Percentiles rank a stretch among this genome's conserved stretches.
These are phyloP conservation scores for Cyamopsis tetragonoloba DNA, from an alignment of 306 rosid genomes.

Conservation along the genomic window DNA sequence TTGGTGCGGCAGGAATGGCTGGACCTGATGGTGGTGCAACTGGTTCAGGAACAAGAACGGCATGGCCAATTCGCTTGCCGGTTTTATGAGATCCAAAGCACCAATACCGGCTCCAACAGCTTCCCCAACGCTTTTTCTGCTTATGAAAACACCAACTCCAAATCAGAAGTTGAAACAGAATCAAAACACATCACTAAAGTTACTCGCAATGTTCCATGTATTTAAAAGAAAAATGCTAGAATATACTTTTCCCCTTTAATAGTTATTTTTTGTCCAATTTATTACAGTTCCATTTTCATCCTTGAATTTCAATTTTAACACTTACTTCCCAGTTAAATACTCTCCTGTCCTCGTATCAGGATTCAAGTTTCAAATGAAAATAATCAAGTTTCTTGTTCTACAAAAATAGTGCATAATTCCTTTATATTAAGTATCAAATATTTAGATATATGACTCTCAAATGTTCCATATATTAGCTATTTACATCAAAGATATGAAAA, in stretches of 20 bases:
- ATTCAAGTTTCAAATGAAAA: too few relatives aligned
- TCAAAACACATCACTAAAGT: constrained; percentile 8
- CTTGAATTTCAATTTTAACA: too few relatives aligned
- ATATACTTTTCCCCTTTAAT: background rate
- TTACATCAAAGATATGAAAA: constrained; percentile 3
- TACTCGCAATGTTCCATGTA: background rate
- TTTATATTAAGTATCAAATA: background rate
- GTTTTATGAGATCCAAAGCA: constrained; percentile 78
- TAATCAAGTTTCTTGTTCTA: too few relatives aligned
- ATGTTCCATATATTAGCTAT: background rate
- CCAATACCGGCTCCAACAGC: constrained; percentile 82
- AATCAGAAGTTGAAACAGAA: constrained; percentile 16
- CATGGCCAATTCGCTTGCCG: constrained; percentile 89
- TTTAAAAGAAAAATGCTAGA: background rate
- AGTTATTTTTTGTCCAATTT: background rate
- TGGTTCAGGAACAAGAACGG: constrained; percentile 90
- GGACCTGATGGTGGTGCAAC: constrained; percentile 47
- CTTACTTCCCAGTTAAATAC: too few relatives aligned
- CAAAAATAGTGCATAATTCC: background rate
- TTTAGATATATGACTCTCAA: background rate
- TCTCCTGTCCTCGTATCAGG: too few relatives aligned
- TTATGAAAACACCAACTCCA: constrained; percentile 15
- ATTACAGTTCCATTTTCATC: too few relatives aligned
- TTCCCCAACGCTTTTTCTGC: constrained; percentile 95
- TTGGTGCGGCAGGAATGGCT: constrained; percentile 44